Conservation (phyloP, 2,329 filamentous ascomycete genomes). For the Fusarium proliferatum region DNA sequence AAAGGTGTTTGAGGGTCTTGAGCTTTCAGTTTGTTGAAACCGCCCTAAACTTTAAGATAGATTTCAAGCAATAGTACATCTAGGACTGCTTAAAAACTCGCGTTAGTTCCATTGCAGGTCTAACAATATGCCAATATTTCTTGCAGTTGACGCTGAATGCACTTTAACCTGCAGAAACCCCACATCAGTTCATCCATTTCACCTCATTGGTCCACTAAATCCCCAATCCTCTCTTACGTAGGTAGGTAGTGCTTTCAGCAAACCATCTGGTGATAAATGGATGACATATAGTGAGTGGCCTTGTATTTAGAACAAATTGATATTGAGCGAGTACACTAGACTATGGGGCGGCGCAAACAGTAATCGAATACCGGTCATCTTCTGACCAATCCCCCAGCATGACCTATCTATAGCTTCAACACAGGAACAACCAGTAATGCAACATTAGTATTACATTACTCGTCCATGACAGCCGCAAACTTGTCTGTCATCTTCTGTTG, state of each 20-base stretch:
- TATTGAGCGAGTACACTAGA: slow-evolving; percentile 46
- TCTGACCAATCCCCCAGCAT: slow-evolving; percentile 36
- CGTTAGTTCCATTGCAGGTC: not conserved
- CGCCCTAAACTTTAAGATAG: not conserved
- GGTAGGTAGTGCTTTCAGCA: not conserved
- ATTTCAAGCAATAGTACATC: not conserved
- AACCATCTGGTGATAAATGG: not conserved
- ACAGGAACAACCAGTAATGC: slow-evolving; percentile 40
- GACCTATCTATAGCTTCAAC: slow-evolving; percentile 46
- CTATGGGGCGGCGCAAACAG: slow-evolving; percentile 44
- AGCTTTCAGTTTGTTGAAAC: not conserved
- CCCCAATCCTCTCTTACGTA: not conserved
- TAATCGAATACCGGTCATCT: slow-evolving; percentile 41
- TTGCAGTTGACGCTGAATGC: slow-evolving; percentile 17
- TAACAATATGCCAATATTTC: not conserved
- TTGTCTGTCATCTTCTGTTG: slow-evolving; percentile 95
- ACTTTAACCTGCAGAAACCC: slow-evolving; percentile 22
- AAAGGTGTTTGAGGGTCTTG: not conserved
- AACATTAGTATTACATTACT: slow-evolving; percentile 66
- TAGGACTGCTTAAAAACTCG: not conserved
- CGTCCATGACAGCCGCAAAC: slow-evolving; percentile 95
- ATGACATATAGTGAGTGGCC: not conserved
- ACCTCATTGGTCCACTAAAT: slow-evolving; percentile 24
- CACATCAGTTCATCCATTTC: slow-evolving; percentile 30
- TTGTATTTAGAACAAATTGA: slow-evolving; percentile 38